A percentile compares a stretch with the other conserved stretches of the same genome.
Conservation (phyloP, 2,329 filamentous ascomycete genomes). For the Stylonectria norvegica region DNA sequence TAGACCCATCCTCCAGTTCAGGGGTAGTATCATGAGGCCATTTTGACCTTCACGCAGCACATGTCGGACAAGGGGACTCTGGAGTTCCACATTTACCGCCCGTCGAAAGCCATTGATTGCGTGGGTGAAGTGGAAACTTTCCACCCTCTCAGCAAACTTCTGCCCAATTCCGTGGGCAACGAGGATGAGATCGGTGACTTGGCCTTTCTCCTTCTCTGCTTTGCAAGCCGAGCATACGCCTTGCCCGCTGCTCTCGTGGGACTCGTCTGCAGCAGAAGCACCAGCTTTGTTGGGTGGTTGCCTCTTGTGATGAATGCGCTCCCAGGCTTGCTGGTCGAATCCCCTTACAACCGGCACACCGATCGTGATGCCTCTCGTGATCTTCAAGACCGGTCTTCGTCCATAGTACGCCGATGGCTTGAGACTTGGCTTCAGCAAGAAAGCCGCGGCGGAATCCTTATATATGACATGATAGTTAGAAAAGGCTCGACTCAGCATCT, state of each 20-base stretch:
- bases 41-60: conserved; percentile 75
- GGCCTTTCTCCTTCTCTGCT: conserved; percentile 59
- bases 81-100: conserved; percentile 80
- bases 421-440: conserved; percentile 80
- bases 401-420: conserved; percentile 83
- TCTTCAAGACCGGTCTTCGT: conserved; percentile 75
- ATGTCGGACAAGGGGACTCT: conserved; percentile 67
- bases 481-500: conserved; percentile 56
- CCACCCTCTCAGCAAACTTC: conserved; percentile 89
- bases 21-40: conserved; percentile 86
- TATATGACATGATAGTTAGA: conserved; percentile 82
- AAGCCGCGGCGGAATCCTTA: conserved; percentile 71
- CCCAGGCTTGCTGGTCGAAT: conserved; percentile 77
- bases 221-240: conserved; percentile 55
- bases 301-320: conserved; percentile 60
- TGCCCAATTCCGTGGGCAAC: conserved; percentile 96
- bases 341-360: conserved; percentile 87
- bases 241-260: conserved; percentile 26
- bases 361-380: conserved; percentile 76
- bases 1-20: conserved; percentile 90
- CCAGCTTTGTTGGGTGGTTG: conserved; percentile 29
- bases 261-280: conserved; percentile 28
- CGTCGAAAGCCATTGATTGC: conserved; percentile 88
- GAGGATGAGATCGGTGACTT: conserved; percentile 82
- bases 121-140: conserved; percentile 96